A percentile compares a stretch with the other conserved stretches of the same genome.
These are phyloP conservation scores for Exophiala dermatitidis DNA, from an alignment of 2,329 filamentous ascomycete genomes.

Conservation along the genomic window DNA sequence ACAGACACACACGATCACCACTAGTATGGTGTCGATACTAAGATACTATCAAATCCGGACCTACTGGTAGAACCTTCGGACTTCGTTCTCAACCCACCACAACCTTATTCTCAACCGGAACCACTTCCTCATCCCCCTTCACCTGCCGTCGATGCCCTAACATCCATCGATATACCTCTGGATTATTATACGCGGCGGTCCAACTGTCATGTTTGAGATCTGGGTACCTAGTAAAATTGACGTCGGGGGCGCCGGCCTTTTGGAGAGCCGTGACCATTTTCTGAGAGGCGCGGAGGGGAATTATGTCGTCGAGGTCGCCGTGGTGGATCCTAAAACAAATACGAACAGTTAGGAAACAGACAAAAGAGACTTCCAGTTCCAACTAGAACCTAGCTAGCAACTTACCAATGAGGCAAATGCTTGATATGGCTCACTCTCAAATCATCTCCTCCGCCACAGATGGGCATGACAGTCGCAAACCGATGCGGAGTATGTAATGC, in stretches of 20 bases:
- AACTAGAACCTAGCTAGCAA: neutral
- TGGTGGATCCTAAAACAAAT: constrained; percentile 9
- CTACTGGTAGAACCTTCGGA: too few species aligned
- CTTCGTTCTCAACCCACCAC: neutral
- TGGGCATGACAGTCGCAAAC: constrained; percentile 16
- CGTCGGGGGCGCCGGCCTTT: constrained; percentile 5
- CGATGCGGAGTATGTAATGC: constrained; percentile 13
- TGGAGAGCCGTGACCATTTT: constrained; percentile 16
- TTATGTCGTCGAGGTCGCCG: constrained; percentile 17
- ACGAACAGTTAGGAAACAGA: too few species aligned
- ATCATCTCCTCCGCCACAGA: constrained; percentile 17
- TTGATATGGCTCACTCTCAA: constrained; percentile 9
- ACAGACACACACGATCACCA: too few species aligned
- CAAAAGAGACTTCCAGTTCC: too few species aligned
- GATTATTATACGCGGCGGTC: constrained; percentile 15
- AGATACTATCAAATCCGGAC: too few species aligned
- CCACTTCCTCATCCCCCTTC: constrained; percentile 15
- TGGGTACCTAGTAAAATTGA: constrained; percentile 13
- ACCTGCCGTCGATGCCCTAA: constrained; percentile 3
- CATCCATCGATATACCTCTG: constrained; percentile 19
- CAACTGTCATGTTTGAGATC: constrained; percentile 20
- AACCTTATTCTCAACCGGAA: constrained; percentile 14
- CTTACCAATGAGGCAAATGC: constrained; percentile 22
- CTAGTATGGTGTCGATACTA: too few species aligned
- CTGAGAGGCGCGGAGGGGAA: constrained; percentile 11